These are phyloP conservation scores for Wickerhamomyces hampshirensis DNA, from an alignment of 805 yeast species.

Conservation along the genomic window DNA sequence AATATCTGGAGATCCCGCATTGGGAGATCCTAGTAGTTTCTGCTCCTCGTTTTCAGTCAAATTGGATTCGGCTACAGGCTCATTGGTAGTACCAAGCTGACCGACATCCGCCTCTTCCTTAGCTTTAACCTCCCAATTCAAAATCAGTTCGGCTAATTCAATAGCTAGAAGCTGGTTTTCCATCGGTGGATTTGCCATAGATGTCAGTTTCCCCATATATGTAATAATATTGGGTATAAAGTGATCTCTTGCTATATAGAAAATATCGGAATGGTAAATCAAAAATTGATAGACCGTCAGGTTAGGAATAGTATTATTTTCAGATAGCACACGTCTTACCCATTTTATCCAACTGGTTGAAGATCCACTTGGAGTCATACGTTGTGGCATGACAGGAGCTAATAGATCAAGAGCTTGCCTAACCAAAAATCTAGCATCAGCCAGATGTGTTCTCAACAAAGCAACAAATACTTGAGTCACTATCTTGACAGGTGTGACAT, in stretches of 20 bases:
- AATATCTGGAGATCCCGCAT: slow-evolving; percentile 17
- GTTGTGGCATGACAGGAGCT: slow-evolving; percentile 78
- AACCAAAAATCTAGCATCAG: slow-evolving; percentile 78
- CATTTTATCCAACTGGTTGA: slow-evolving; percentile 78
- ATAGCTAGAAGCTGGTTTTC: slow-evolving; percentile 85
- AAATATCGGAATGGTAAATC: slow-evolving; percentile 78
- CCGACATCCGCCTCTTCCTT: slow-evolving; percentile 14
- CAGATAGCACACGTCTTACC: slow-evolving; percentile 89
- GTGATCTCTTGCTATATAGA: slow-evolving; percentile 82
- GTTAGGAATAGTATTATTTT: slow-evolving; percentile 84
- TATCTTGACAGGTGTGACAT: slow-evolving; percentile 82
- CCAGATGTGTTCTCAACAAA: slow-evolving; percentile 73
- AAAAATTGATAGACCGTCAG: slow-evolving; percentile 84
- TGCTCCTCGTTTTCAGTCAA: slow-evolving; percentile 24
- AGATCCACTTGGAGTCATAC: slow-evolving; percentile 50
- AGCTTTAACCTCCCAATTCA: slow-evolving; percentile 76
- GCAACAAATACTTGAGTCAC: slow-evolving; percentile 94
- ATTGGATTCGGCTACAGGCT: slow-evolving; percentile 28
- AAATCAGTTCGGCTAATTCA: slow-evolving; percentile 79
- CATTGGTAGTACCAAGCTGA: slow-evolving; percentile 19
- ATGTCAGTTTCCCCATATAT: slow-evolving; percentile 87
- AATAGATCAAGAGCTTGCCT: slow-evolving; percentile 82
- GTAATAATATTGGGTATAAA: slow-evolving; percentile 85
- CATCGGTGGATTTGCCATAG: slow-evolving; percentile 66
- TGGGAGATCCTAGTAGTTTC: slow-evolving; percentile 11